Base-by-base conservation (phyloP, 2,329 filamentous ascomycete species). In the Colletotrichum tropicicola region DNA sequence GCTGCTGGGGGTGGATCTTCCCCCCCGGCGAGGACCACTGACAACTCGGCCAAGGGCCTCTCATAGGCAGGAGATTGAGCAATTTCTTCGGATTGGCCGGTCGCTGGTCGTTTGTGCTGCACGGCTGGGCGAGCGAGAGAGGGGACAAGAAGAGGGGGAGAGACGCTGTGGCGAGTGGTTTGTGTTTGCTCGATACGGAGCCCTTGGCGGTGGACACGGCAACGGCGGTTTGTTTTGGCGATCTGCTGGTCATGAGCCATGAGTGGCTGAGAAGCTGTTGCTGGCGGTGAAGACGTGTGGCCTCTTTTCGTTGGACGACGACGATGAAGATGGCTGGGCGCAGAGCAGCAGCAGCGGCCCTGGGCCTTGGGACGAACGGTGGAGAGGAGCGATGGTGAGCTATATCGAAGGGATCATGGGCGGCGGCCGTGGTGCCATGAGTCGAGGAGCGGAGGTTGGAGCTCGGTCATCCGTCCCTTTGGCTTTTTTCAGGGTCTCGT, bases 41-140 rank as follows among this genome's bases (percentile, higher is more conserved):
- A 27, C 43, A 44, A 62, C 27, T 56, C 28, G 44, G 51, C 65
- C 25, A 44, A 57, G 47, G 68, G 68, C 72, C 72, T 74, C 70
- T 75, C 71, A 74, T 67, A 73, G 67, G 62, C 65, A 69, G 32
- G 61, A 73, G 71, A 73, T 72, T 70, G 73, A 54, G 59, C 66
- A 71, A 72, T 72, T 66, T 70, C 59, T 55, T 69, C 53, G 72
- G 64, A 76, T 75, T 76, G 74, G 74, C 65, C 64, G 19, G 66
- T 43, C 30, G 21, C 28, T 8, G 37, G 37, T 13, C n/a, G 12
- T 35, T 35, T 56, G n/a, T 56, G 39, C 12, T 47, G 30, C 23
- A 51, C 35, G 55, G 55, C 55, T 30, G 58, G 23, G 37, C 28
- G 47, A 27, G 55, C 8, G 41, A 21, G 28, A 35, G 37, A 54